Percentiles rank a stretch among this genome's conserved stretches.
Conservation (phyloP, 495 filamentous ascomycete species). For the Neurospora discreta region DNA sequence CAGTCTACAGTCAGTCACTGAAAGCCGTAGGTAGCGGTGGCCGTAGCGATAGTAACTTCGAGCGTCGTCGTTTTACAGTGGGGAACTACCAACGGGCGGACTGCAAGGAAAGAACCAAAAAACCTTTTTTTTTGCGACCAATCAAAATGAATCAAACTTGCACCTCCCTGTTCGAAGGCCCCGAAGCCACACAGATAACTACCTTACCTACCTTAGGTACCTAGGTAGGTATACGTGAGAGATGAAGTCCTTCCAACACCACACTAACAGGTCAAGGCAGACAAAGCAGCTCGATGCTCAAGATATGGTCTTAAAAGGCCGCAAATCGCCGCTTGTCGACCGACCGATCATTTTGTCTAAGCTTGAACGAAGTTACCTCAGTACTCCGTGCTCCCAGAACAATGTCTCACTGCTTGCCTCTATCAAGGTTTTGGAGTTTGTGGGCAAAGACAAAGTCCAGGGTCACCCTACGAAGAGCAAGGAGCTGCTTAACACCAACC, state of each 20-base stretch:
- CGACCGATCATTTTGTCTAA: not conserved
- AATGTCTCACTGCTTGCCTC: not conserved
- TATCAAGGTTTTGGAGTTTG: not conserved
- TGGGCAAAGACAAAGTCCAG: not conserved
- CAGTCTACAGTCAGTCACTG: not conserved
- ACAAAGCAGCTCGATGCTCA: not conserved
- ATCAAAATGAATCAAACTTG: not conserved
- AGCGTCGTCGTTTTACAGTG: not conserved
- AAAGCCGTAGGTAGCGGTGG: not conserved
- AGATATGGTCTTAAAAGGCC: not conserved
- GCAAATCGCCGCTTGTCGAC: not conserved
- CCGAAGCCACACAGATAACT: too few relatives aligned
- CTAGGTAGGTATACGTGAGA: not conserved
- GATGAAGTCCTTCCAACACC: not conserved
- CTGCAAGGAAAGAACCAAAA: not conserved
- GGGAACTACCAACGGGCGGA: not conserved
- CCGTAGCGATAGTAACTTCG: not conserved
- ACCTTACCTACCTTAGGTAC: too few relatives aligned
- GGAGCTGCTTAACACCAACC: not conserved
- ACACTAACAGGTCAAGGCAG: not conserved
- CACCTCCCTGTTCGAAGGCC: not conserved
- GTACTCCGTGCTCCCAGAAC: not conserved
- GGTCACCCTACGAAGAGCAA: not conserved
- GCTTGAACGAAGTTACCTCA: not conserved
- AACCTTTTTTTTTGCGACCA: not conserved